A percentile compares a stretch with the other conserved stretches of the same genome.
These are phyloP conservation scores for Biscutella auriculata DNA, from an alignment of 441 rosid species.

Conservation along the genomic window DNA sequence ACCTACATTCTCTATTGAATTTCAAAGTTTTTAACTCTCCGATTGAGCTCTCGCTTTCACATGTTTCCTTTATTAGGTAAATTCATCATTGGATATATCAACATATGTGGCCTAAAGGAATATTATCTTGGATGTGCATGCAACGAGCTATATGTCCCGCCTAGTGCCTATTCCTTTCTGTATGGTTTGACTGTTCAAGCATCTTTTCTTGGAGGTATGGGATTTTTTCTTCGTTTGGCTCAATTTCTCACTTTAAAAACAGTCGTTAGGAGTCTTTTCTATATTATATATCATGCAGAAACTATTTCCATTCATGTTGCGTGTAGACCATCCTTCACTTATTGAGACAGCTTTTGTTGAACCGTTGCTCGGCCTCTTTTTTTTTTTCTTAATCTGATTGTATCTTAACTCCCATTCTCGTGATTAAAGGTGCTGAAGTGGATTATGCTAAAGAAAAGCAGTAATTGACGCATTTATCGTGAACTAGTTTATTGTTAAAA, in stretches of 20 bases:
- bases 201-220: constrained; percentile 74
- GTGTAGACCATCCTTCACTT: background rate
- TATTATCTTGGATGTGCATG: constrained; percentile 87
- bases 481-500: constrained; percentile 3
- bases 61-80: constrained; percentile 46
- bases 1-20: background rate
- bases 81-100: constrained; percentile 62
- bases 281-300: background rate
- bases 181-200: constrained; percentile 93
- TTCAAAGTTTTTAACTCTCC: background rate
- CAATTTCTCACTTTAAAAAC: background rate
- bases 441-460: background rate
- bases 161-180: constrained; percentile 83
- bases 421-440: background rate
- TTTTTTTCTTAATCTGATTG: background rate
- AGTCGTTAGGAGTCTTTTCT: background rate
- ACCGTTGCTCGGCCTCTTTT: background rate
- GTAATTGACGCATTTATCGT: background rate
- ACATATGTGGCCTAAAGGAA: constrained; percentile 75
- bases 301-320: background rate
- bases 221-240: constrained; percentile 2
- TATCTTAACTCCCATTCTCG: background rate
- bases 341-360: background rate
- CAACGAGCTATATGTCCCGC: constrained; percentile 79
- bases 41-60: background rate